Evolutionary conservation across 495 filamentous ascomycete species (phyloP).

Genomic region (Aspergillus olivimuriae): DNA sequence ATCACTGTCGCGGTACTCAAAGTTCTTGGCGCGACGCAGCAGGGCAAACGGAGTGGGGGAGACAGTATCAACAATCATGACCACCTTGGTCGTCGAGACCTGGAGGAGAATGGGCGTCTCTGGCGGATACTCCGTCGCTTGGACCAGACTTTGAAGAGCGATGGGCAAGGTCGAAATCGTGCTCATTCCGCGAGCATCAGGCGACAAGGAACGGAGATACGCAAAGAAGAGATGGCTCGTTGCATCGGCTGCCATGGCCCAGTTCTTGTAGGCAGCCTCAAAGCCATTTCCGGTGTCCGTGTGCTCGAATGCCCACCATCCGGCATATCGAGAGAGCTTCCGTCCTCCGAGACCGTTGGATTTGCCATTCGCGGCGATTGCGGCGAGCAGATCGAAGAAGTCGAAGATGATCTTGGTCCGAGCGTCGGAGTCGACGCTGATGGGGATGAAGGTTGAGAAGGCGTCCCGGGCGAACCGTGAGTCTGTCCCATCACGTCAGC

Average conservation of each 20-base stretch:
- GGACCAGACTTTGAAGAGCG: conserved; percentile 80
- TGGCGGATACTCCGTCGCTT: conserved; percentile 93
- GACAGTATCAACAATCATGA: conserved; percentile 94
- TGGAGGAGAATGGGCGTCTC: conserved; percentile 72
- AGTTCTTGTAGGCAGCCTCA: conserved; percentile 86
- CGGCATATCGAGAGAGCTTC: conserved; percentile 89
- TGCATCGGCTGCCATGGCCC: conserved; percentile 86
- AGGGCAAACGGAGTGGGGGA: conserved; percentile 92
- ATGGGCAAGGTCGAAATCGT: conserved; percentile 80
- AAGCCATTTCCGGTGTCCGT: conserved; percentile 83
- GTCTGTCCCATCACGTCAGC: conserved; percentile 48
- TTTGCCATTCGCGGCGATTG: conserved; percentile 77
- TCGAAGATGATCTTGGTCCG: conserved; percentile 87
- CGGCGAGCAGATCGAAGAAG: conserved; percentile 91
- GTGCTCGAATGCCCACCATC: conserved; percentile 99
- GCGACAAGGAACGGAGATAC: conserved; percentile 83
- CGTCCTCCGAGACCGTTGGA: conserved; percentile 88
- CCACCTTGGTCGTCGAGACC: conserved; percentile 75
- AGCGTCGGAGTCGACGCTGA: conserved; percentile 85
- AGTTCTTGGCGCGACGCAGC: conserved; percentile 85
- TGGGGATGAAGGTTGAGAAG: conserved; percentile 92
- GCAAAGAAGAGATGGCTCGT: conserved; percentile 97
- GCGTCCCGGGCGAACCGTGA: conserved; percentile 87
- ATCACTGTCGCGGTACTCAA: conserved; percentile 89
- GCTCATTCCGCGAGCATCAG: conserved; percentile 63